Evolutionary conservation across 805 yeast species (phyloP).

Genomic region (Danielozyma ontarioensis): DNA sequence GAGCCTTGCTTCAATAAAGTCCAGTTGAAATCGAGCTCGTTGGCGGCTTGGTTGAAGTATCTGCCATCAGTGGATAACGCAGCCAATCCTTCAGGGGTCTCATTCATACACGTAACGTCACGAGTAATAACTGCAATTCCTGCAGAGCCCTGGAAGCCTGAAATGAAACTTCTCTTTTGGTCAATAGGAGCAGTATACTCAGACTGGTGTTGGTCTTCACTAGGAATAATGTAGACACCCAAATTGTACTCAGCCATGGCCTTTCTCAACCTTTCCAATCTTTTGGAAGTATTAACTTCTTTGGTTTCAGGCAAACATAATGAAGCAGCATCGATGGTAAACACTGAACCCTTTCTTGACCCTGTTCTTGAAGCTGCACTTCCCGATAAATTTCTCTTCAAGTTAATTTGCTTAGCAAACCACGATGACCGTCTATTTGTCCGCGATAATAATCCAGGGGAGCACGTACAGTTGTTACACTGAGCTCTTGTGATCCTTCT

Average conservation of each 20-base stretch:
- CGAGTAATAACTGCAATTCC: slow-evolving; percentile 57
- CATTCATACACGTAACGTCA: slow-evolving; percentile 47
- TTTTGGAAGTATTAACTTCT: slow-evolving; percentile 47
- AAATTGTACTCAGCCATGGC: slow-evolving; percentile 41
- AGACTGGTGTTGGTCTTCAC: slow-evolving; percentile 63
- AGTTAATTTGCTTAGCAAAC: slow-evolving; percentile 38
- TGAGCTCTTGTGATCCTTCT: slow-evolving; percentile 35
- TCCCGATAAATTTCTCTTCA: slow-evolving; percentile 19
- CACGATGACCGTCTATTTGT: slow-evolving; percentile 55
- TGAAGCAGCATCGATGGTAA: slow-evolving; percentile 36
- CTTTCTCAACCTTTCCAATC: slow-evolving; percentile 19
- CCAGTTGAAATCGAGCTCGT: slow-evolving; percentile 61
- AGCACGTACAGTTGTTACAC: slow-evolving; percentile 77
- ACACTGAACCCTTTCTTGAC: slow-evolving; percentile 36
- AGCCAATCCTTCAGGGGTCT: slow-evolving; percentile 49
- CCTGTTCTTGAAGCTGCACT: slow-evolving; percentile 21
- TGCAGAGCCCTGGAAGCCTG: slow-evolving; percentile 59
- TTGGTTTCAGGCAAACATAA: slow-evolving; percentile 38
- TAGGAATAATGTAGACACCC: slow-evolving; percentile 54
- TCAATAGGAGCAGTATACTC: slow-evolving; percentile 53
- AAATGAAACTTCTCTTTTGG: slow-evolving; percentile 51
- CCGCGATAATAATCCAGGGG: slow-evolving; percentile 75
- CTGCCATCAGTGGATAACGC: slow-evolving; percentile 58
- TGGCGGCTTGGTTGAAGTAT: slow-evolving; percentile 53
- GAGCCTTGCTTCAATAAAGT: slow-evolving; percentile 48